These are phyloP conservation scores for Neurospora sp. DNA, from an alignment of 2,329 filamentous ascomycete species.

Conservation along the genomic window DNA sequence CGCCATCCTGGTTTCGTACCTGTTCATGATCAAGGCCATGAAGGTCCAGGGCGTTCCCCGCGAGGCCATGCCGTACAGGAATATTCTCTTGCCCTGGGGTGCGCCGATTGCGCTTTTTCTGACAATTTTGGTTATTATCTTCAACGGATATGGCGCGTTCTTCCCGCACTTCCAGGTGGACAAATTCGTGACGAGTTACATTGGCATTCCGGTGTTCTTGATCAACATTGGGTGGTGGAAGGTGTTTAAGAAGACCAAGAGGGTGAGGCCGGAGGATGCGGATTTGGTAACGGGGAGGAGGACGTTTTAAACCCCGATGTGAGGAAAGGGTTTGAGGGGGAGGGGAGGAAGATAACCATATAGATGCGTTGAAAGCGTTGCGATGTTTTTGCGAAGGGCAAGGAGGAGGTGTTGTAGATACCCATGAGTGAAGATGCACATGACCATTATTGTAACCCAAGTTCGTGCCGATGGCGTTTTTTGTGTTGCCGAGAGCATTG, in stretches of 20 bases:
- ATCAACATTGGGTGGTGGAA: constrained; percentile 59
- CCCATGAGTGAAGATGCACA: background rate
- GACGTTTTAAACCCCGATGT: background rate
- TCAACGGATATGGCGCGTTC: constrained; percentile 56
- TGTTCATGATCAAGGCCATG: constrained; percentile 28
- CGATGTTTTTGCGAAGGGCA: background rate
- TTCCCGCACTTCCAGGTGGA: constrained; percentile 52
- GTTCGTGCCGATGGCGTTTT: no score
- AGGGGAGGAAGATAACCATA: background rate
- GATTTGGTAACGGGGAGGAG: constrained; percentile 46
- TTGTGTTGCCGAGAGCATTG: no score
- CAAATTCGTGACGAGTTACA: constrained; percentile 52
- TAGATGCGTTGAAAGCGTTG: background rate
- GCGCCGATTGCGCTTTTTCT: constrained; percentile 26
- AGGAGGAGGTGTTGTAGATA: background rate
- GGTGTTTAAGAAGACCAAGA: constrained; percentile 45
- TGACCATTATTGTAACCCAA: background rate
- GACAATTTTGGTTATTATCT: constrained; percentile 40
- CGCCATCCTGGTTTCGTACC: constrained; percentile 29
- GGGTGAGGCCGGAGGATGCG: constrained; percentile 39
- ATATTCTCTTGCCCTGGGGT: constrained; percentile 28
- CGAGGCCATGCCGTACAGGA: constrained; percentile 27
- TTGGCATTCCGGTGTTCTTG: constrained; percentile 30
- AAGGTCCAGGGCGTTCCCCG: constrained; percentile 27
- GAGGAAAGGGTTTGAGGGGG: background rate